Conservation (phyloP, 202 grass and related monocot species). For the Carex sylvatica region DNA sequence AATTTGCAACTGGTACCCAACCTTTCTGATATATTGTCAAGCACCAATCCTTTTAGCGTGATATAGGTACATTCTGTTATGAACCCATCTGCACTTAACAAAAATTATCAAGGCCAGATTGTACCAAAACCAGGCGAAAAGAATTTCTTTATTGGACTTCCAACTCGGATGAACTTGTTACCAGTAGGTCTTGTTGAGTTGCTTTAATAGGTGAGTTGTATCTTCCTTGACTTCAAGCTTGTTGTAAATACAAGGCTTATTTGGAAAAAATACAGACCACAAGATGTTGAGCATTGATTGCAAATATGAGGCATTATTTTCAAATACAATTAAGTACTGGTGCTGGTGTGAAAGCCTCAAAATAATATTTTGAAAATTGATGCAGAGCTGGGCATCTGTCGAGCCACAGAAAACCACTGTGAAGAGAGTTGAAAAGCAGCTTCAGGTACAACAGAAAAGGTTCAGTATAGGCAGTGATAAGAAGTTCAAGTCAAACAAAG, state of each 20-base stretch:
- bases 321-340: background rate
- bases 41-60: background rate
- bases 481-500: constrained; percentile 74
- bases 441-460: constrained; percentile 44
- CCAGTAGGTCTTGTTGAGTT: background rate
- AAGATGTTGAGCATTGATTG: background rate
- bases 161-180: background rate
- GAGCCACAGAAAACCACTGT: constrained; percentile 87
- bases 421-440: constrained; percentile 50
- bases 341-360: constrained; percentile 5
- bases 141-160: background rate
- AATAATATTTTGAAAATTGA: constrained; percentile 30
- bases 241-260: background rate
- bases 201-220: background rate
- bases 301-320: constrained; percentile 1
- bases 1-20: background rate
- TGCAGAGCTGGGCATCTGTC: constrained; percentile 65
- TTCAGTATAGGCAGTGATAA: constrained; percentile 58
- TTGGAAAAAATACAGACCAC: background rate
- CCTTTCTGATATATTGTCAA: background rate
- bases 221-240: background rate
- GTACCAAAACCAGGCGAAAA: background rate
- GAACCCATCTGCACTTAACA: background rate
- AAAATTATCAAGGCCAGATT: background rate
- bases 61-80: background rate